These are phyloP conservation scores for Neonectria coccinea DNA, from an alignment of 2,329 filamentous ascomycete genomes.

Conservation along the genomic window DNA sequence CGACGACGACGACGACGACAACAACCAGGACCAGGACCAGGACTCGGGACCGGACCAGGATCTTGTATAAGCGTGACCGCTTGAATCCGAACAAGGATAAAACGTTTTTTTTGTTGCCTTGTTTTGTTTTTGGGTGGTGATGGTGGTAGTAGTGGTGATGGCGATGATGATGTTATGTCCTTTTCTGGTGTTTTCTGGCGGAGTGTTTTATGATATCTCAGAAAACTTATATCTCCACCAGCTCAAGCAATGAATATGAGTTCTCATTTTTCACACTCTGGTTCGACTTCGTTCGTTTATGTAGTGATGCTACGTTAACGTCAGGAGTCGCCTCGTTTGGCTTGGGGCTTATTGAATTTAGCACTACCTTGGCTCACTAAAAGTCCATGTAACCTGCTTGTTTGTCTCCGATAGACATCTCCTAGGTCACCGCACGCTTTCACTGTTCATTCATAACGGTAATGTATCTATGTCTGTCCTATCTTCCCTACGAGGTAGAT, in stretches of 20 bases:
- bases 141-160: not conserved
- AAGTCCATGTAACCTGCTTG: not conserved
- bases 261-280: not conserved
- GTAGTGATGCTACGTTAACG: not conserved
- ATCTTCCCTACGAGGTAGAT: conserved; percentile 6
- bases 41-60: not conserved
- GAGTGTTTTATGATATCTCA: not conserved
- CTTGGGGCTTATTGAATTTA: not conserved
- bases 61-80: not conserved
- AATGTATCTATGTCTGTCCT: conserved; percentile 23
- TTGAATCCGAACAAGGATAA: not conserved
- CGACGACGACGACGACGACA: not conserved
- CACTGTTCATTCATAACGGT: conserved; percentile 8
- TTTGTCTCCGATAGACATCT: not conserved
- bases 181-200: not conserved
- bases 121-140: not conserved
- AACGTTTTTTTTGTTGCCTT: not conserved
- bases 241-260: not conserved
- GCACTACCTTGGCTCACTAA: not conserved
- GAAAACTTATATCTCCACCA: not conserved
- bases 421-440: not conserved
- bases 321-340: not conserved
- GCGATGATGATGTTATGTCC: not conserved
- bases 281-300: not conserved
- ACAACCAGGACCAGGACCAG: not conserved